These are phyloP conservation scores for Talaromyces borbonicus DNA, from an alignment of 495 filamentous ascomycete species.

Conservation along the genomic window DNA sequence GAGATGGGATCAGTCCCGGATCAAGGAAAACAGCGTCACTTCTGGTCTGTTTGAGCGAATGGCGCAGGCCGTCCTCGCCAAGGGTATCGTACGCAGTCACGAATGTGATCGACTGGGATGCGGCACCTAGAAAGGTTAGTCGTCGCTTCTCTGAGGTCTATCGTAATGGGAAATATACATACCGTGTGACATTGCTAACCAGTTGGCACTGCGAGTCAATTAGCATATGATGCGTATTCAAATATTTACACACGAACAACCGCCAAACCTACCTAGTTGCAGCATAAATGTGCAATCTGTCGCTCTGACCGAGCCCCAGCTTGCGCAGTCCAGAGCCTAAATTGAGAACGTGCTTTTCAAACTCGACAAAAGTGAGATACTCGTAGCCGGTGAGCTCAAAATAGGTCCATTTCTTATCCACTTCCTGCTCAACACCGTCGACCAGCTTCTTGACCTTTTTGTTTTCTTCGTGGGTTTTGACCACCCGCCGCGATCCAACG, in stretches of 20 bases:
- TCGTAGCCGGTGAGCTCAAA: conserved; percentile 86
- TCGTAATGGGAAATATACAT: conserved; percentile 9
- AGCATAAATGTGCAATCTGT: conserved; percentile 81
- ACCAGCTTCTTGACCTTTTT: conserved; percentile 97
- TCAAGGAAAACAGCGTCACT: conserved; percentile 89
- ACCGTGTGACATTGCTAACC: conserved; percentile 68
- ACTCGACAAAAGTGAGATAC: conserved; percentile 82
- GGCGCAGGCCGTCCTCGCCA: conserved; percentile 83
- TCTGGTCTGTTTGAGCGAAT: conserved; percentile 81
- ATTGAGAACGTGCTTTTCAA: conserved; percentile 63
- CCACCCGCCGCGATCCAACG: conserved; percentile 66
- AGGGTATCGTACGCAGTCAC: conserved; percentile 98
- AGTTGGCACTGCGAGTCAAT: conserved; percentile 48
- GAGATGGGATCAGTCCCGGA: conserved; percentile 67
- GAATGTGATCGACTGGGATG: conserved; percentile 89
- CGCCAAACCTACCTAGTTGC: conserved; percentile 53
- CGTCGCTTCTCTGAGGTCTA: neutral
- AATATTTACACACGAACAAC: neutral
- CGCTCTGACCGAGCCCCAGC: conserved; percentile 62
- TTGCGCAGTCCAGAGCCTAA: conserved; percentile 71
- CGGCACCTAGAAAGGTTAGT: conserved; percentile 30
- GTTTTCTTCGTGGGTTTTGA: conserved; percentile 80
- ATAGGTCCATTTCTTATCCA: conserved; percentile 94
- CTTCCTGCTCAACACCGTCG: conserved; percentile 78
- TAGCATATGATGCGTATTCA: no score